A percentile compares a stretch with the other conserved stretches of the same genome.
phyloP scores from a whole-genome alignment of 352 stramenopile species.

The Phytophthora melonis region DNA sequence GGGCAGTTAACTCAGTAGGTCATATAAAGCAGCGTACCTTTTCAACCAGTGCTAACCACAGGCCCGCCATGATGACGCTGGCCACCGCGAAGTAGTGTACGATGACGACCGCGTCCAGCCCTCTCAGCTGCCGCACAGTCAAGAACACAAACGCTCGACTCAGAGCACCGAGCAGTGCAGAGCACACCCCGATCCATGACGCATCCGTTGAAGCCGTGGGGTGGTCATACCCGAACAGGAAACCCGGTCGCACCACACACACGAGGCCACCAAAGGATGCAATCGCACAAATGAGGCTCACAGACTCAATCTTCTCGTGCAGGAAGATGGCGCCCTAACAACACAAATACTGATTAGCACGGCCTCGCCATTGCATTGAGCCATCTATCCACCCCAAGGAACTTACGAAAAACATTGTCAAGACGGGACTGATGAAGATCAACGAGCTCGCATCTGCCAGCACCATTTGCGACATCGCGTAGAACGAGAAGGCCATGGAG shows the following conservation, averaged over 20 bases:
- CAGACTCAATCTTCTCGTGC: slow-evolving; percentile 46
- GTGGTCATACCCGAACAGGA: slow-evolving; percentile 55
- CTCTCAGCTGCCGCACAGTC: slow-evolving; percentile 56
- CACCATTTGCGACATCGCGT: slow-evolving; percentile 78
- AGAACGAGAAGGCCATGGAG: slow-evolving; percentile 79
- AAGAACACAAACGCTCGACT: slow-evolving; percentile 65
- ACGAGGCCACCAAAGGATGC: slow-evolving; percentile 44
- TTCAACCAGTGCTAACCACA: slow-evolving; percentile 57
- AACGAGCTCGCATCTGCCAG: slow-evolving; percentile 74
- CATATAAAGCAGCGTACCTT: slow-evolving; percentile 30
- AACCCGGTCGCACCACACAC: slow-evolving; percentile 51
- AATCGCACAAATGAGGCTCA: slow-evolving; percentile 44
- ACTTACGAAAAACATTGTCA: slow-evolving; percentile 40
- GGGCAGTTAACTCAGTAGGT: too few relatives aligned
- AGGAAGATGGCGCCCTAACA: slow-evolving; percentile 46
- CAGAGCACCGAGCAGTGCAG: slow-evolving; percentile 49
- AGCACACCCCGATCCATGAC: slow-evolving; percentile 43
- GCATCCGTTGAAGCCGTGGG: slow-evolving; percentile 18
- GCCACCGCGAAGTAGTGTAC: slow-evolving; percentile 73
- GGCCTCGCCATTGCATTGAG: neutral
- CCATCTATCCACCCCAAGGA: neutral
- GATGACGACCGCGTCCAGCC: slow-evolving; percentile 55
- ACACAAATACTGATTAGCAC: neutral
- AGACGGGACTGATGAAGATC: slow-evolving; percentile 53
- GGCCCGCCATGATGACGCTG: slow-evolving; percentile 43